phyloP scores from a whole-genome alignment of 2,329 filamentous ascomycete species.

The Alternaria longipes region DNA sequence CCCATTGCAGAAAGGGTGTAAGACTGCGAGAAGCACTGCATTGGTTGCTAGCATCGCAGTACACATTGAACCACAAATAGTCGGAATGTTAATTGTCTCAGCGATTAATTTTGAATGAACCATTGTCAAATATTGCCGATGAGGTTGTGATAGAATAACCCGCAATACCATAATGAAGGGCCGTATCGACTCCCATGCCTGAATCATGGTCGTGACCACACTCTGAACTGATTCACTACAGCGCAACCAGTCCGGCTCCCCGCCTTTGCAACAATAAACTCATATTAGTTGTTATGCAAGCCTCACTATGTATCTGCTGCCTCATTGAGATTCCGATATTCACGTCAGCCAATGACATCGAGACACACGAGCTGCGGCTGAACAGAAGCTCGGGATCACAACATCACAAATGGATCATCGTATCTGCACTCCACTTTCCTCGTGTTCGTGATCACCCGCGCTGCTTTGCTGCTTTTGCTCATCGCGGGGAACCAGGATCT shows the following conservation, averaged over 20 bases:
- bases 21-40: neutral
- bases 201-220: neutral
- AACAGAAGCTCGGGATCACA: constrained; percentile 2
- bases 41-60: neutral
- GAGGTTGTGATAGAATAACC: neutral
- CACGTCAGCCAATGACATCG: constrained; percentile 8
- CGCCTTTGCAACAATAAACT: constrained; percentile 6
- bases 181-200: neutral
- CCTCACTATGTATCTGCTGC: neutral
- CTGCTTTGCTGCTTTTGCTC: neutral
- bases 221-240: neutral
- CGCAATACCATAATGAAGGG: neutral
- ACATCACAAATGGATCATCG: constrained; percentile 11
- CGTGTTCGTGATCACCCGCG: neutral
- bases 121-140: neutral
- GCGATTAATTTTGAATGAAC: neutral
- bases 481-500: neutral
- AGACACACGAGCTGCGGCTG: constrained; percentile 13
- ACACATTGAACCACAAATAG: no score
- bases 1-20: no score
- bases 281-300: constrained; percentile 6
- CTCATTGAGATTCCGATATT: neutral
- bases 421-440: neutral
- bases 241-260: constrained; percentile 6
- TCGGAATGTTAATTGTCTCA: no score